Base-by-base conservation (phyloP, 2,329 filamentous ascomycete genomes). In the Raffaelea ambrosiae region DNA sequence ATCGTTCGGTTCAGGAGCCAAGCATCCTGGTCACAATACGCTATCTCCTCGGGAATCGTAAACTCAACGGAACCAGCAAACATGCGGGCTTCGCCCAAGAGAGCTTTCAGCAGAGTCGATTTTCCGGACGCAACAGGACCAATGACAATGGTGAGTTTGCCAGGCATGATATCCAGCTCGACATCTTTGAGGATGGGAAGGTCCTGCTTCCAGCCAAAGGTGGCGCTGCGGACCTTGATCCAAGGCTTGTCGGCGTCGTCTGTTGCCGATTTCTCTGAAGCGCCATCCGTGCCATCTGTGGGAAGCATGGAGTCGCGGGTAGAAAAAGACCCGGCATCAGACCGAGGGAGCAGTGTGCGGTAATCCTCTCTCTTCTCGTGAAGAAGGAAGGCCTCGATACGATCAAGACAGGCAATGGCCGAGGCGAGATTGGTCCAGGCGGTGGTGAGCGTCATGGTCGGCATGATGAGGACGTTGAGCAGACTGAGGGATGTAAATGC, bases 91-190 rank as follows among this genome's bases (percentile, higher is more conserved):
- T 70, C 69, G 0, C 68, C 66, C 0, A 70, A 52, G 0, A 72
- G 55, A 0, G 62, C 61, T 29, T 67, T 61, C 10, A 71, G 51
- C 0, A 72, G 51, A 0, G 61, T 63, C 0, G 67, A 66, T 44
- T 73, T 73, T 21, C 71, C 69, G n/a, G 65, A 66, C 1, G 68
- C 70, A 1, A 71, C 67, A 1, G 61, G 63, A 0, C 70, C 69
- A 1, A 70, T 55, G 2, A 72, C 39, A 50, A 70, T 62, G 13
- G 60, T 68, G 0, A 68, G 44, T 3, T 50, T 47, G 10, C 47
- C 47, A 2, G 47, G 47, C 43, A 46, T 46, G 29, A 51, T 49
- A 23, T 51, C 47, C 18, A 51, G 21, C 10, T 53, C 45, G 13
- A 53, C 33, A 20, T 51, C 42, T 3, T 48, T 42, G 18, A 53